phyloP scores from a whole-genome alignment of 176 grass and related monocot genomes.

The Oryza australiensis region DNA sequence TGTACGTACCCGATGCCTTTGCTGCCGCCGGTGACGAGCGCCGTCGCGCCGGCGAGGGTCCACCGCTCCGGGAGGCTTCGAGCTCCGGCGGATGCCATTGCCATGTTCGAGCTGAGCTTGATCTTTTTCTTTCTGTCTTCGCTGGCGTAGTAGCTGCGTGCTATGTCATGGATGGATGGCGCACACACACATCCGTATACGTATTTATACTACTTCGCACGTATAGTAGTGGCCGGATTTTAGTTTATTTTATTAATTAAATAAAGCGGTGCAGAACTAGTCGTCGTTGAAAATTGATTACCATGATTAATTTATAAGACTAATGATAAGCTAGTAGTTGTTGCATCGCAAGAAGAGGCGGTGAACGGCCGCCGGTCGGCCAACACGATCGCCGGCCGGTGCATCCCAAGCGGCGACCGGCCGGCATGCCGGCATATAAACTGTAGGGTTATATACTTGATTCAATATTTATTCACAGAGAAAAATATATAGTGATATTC shows the following conservation, averaged over 20 bases:
- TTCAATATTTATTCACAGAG: too few species aligned
- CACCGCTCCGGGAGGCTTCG: constrained; percentile 5
- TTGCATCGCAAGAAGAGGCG: not conserved
- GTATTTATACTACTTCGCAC: not conserved
- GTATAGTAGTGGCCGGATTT: not conserved
- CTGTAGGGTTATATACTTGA: not conserved
- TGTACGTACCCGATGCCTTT: constrained; percentile 40
- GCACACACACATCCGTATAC: not conserved
- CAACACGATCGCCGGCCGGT: not conserved
- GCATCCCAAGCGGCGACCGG: not conserved
- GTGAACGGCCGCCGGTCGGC: not conserved
- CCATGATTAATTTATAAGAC: not conserved
- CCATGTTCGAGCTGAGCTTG: too few species aligned
- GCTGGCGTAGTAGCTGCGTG: too few species aligned
- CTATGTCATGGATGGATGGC: too few species aligned
- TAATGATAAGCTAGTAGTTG: too few species aligned
- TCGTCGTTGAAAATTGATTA: not conserved
- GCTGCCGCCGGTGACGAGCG: constrained; percentile 53
- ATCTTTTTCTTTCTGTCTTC: too few species aligned
- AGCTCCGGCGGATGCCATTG: not conserved
- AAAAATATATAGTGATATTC: not conserved
- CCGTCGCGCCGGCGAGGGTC: constrained; percentile 37
- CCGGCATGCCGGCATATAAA: too few species aligned
- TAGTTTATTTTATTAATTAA: too few species aligned
- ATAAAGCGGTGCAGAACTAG: not conserved